Evolutionary conservation across 805 yeast species (phyloP).

Genomic region (Candida wancherniae): DNA sequence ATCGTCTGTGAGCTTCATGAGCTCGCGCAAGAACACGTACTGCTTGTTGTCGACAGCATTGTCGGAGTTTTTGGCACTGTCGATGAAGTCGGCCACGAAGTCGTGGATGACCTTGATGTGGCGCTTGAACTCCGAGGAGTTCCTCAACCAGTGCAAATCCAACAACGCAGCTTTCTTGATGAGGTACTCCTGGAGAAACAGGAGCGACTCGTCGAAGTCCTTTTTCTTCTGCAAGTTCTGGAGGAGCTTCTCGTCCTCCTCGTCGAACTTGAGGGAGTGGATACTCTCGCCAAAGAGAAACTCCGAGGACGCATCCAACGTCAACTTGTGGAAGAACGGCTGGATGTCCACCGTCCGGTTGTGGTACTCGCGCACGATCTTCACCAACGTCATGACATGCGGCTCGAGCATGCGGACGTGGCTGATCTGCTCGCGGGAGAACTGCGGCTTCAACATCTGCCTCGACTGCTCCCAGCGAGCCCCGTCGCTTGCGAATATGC

Average conservation of each 20-base stretch:
- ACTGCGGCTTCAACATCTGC: constrained; percentile 11
- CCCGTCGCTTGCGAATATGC: constrained; percentile 12
- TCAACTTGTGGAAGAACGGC: constrained; percentile 16
- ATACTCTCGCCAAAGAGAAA: constrained; percentile 36
- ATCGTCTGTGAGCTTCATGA: constrained; percentile 8
- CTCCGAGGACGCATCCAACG: constrained; percentile 39
- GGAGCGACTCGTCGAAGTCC: constrained; percentile 6
- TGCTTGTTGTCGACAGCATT: constrained; percentile 12
- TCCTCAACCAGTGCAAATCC: constrained; percentile 8
- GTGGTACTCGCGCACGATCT: constrained; percentile 1
- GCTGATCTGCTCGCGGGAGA: constrained; percentile 11
- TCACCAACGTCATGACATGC: constrained; percentile 3
- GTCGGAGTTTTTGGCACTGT: constrained; percentile 28
- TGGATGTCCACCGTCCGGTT: constrained; percentile 10
- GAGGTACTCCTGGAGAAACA: constrained; percentile 5
- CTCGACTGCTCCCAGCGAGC: constrained; percentile 10
- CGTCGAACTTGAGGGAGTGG: constrained; percentile 6
- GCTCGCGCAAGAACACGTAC: constrained; percentile 12
- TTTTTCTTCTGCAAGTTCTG: constrained; percentile 2
- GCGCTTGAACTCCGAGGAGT: constrained; percentile 7
- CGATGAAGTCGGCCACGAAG: constrained; percentile 7
- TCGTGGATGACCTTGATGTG: constrained; percentile 8
- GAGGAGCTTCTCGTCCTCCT: not conserved
- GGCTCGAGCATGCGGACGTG: constrained; percentile 13
- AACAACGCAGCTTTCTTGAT: constrained; percentile 5